Conservation (phyloP, 768 basidiomycete species). For the Serendipita sp. region DNA sequence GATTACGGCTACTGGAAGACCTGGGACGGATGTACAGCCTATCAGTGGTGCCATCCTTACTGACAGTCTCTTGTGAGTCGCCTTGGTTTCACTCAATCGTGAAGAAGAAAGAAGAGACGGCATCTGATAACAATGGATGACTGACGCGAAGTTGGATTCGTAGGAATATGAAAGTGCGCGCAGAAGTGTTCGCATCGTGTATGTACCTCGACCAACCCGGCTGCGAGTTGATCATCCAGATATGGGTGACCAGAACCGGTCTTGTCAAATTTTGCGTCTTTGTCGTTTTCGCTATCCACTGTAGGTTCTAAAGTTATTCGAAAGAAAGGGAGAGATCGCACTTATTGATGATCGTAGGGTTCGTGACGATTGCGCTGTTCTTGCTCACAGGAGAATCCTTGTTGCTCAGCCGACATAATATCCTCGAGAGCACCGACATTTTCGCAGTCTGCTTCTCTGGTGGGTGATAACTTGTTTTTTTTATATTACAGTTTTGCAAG, state of each 20-base stretch:
- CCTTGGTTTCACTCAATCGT: too few relatives aligned
- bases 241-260: background rate
- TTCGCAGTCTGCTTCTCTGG: background rate
- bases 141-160: background rate
- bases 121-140: background rate
- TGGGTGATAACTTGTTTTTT: background rate
- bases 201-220: background rate
- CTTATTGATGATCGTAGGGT: background rate
- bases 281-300: background rate
- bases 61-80: background rate
- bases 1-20: background rate
- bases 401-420: background rate
- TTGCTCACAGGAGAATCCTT: background rate
- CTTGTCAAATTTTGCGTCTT: background rate
- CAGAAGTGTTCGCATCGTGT: background rate
- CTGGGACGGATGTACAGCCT: background rate
- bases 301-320: background rate
- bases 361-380: background rate
- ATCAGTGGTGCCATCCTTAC: background rate
- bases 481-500: background rate
- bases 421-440: background rate
- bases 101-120: background rate
- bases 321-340: background rate
- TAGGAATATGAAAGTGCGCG: background rate
- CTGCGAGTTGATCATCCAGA: background rate